Percentiles rank a stretch among this genome's conserved stretches.
Conservation (phyloP, 371 early-diverging fungal genomes). For the Parasitella parasitica region DNA sequence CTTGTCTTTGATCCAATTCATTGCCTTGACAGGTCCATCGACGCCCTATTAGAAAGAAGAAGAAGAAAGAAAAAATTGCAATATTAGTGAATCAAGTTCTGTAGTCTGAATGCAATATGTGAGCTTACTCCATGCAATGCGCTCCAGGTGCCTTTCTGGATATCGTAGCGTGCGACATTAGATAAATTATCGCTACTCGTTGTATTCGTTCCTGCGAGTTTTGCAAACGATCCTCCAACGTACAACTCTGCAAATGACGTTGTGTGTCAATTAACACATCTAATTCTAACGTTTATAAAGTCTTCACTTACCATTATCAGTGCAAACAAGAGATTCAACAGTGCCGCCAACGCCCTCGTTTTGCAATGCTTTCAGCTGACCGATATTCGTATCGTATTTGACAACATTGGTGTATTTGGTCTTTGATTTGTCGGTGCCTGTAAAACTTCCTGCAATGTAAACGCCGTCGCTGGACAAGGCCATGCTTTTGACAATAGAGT, state of each 20-base stretch:
- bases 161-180: slow-evolving; percentile 27
- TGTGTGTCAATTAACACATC: not conserved
- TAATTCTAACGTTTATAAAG: too few relatives aligned
- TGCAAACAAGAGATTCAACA: slow-evolving; percentile 12
- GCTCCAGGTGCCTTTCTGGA: slow-evolving; percentile 20
- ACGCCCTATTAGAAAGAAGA: too few relatives aligned
- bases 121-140: slow-evolving; percentile 25
- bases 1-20: not conserved
- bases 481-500: slow-evolving; percentile 41
- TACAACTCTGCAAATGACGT: slow-evolving; percentile 24
- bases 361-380: slow-evolving; percentile 15
- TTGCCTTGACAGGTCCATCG: slow-evolving; percentile 29
- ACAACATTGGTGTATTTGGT: slow-evolving; percentile 33
- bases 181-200: slow-evolving; percentile 9
- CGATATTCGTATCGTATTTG: slow-evolving; percentile 15
- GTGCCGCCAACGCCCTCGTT: slow-evolving; percentile 28
- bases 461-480: slow-evolving; percentile 24
- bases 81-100: not conserved
- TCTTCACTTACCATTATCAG: slow-evolving; percentile 14
- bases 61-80: too few relatives aligned
- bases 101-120: too few relatives aligned
- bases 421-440: slow-evolving; percentile 13
- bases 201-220: not conserved
- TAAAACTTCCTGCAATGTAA: slow-evolving; percentile 41
- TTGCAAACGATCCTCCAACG: slow-evolving; percentile 42